These are phyloP conservation scores for Fusarium heterosporum DNA, from an alignment of 2,329 filamentous ascomycete species.

Conservation along the genomic window DNA sequence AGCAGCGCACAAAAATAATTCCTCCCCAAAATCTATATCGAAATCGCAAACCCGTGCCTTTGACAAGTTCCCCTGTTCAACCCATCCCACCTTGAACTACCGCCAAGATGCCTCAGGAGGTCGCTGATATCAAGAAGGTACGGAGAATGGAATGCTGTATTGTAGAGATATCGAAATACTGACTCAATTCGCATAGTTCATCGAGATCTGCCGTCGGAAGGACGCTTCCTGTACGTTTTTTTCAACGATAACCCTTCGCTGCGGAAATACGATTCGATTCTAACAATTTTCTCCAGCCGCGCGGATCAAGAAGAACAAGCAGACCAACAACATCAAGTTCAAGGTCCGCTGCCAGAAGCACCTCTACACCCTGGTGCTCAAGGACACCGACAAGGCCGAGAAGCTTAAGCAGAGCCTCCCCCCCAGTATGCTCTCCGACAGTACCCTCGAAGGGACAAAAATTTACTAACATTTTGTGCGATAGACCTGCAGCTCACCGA, in stretches of 20 bases:
- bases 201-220: conserved; percentile 99
- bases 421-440: conserved; percentile 77
- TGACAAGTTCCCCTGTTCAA: conserved; percentile 46
- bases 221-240: conserved; percentile 94
- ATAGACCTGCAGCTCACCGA: conserved; percentile 66
- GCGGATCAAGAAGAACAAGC: conserved; percentile 96
- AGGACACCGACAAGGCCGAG: conserved; percentile 99
- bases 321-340: conserved; percentile 97
- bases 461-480: conserved; percentile 26
- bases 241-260: conserved; percentile 15
- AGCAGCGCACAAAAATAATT: conserved; percentile 51
- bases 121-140: conserved; percentile 95
- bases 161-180: conserved; percentile 42
- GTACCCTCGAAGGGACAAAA: not conserved
- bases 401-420: conserved; percentile 99
- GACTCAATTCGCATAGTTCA: conserved; percentile 77
- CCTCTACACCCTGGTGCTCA: conserved; percentile 98
- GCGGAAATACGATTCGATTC: conserved; percentile 37
- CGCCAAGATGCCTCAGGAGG: conserved; percentile 96
- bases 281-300: conserved; percentile 69
- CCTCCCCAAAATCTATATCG: conserved; percentile 46
- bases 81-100: conserved; percentile 51
- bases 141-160: conserved; percentile 26
- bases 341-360: conserved; percentile 98
- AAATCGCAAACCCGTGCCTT: conserved; percentile 45